Base-by-base conservation (phyloP, 2,329 filamentous ascomycete genomes). In the Aspergillus felis region DNA sequence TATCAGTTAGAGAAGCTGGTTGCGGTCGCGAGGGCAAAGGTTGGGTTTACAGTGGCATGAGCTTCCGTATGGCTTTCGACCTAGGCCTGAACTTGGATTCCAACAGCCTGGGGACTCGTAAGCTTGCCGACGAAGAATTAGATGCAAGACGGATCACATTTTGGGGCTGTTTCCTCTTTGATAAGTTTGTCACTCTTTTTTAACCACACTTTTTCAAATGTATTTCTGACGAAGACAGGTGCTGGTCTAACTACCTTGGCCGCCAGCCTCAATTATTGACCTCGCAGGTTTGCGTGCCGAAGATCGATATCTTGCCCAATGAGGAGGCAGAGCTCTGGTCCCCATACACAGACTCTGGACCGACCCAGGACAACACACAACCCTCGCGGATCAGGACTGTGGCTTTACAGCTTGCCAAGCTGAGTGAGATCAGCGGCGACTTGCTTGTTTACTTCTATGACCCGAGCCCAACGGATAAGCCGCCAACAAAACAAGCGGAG, bases 21-120 rank as follows among this genome's bases (percentile, higher is more conserved):
- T 97, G 93, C 72, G 93, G 91, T 0, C 84, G 93, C 46, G 94
- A 97, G 76, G 91, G 91, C 42, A 96, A 94, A 74, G 94, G 94
- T 1, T 99, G 94, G 94, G 92, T 97, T 3, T 97, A 97, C 74
- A 96, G 91, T 67, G 93, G 94, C 51, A 97, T 99, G 90, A 94
- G 90, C 68, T 97, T 99, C 72, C 88, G 94, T 48, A 97, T 99
- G 93, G 93, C 92, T 0, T 90, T 89, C 72, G 94, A 99, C 67
- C 84, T 99, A 61, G 94, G 94, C 0, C 80, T 99, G 54, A 96
- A 97, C 68, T 84, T 97, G 20, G 90, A 96, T 68, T 84, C 89
- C 1, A 84, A 85, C 20, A 85, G 85, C 8, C 82, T 91, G 57
- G 82, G 83, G 7, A 76, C 78, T 7, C 80, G 78, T n/a, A 84